Percentiles rank a stretch among this genome's conserved stretches.
Evolutionary conservation across 768 basidiomycete genomes (phyloP).

Genomic region (Solioccasus polychromus): DNA sequence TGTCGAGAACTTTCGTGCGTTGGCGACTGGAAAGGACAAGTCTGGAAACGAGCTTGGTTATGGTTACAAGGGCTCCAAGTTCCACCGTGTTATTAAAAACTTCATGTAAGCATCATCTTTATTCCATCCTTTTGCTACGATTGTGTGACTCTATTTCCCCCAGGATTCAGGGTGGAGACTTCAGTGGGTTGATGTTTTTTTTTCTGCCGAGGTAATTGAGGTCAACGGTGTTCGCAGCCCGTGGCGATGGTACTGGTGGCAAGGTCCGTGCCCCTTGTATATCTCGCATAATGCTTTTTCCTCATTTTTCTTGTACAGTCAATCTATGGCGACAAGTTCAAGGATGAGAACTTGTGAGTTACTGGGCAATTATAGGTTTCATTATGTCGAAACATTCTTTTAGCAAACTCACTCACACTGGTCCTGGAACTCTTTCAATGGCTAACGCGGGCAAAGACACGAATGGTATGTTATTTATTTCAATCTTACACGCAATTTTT

Average conservation of each 20-base stretch:
- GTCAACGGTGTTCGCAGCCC: slow-evolving; percentile 43
- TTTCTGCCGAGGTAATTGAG: slow-evolving; percentile 14
- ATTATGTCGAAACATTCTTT: background rate
- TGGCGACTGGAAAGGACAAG: slow-evolving; percentile 80
- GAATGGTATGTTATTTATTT: slow-evolving; percentile 55
- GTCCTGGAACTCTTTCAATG: slow-evolving; percentile 87
- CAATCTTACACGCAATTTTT: background rate
- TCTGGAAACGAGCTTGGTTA: slow-evolving; percentile 64
- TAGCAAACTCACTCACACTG: slow-evolving; percentile 95
- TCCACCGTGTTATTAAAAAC: slow-evolving; percentile 94
- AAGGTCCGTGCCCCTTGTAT: slow-evolving; percentile 49
- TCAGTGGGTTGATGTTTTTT: slow-evolving; percentile 57
- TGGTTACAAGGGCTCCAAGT: slow-evolving; percentile 93
- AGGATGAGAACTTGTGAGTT: slow-evolving; percentile 93
- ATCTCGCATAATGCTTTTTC: background rate
- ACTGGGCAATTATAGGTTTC: background rate
- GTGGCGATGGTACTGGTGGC: slow-evolving; percentile 87
- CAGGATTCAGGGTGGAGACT: slow-evolving; percentile 98
- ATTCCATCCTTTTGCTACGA: background rate
- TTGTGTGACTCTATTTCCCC: slow-evolving; percentile 2
- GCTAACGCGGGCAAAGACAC: slow-evolving; percentile 92
- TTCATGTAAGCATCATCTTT: slow-evolving; percentile 66
- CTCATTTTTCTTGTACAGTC: slow-evolving; percentile 44
- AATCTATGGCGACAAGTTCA: slow-evolving; percentile 87
- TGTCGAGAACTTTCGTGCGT: slow-evolving; percentile 94